Evolutionary conservation across 2,329 filamentous ascomycete genomes (phyloP).

Genomic region (Neurospora sp.): DNA sequence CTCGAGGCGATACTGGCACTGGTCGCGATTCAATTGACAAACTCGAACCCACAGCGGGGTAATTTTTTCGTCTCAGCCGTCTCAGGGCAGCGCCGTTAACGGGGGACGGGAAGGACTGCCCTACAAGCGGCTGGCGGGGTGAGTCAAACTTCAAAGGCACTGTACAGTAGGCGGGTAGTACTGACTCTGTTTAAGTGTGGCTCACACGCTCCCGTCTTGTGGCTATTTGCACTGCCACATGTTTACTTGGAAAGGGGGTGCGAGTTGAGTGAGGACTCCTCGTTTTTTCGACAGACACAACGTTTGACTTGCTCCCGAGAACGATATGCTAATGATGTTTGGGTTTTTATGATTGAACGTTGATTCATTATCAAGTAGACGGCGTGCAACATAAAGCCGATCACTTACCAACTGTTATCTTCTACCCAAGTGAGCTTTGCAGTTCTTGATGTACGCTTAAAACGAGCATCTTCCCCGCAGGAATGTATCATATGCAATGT

Average conservation of each 20-base stretch:
- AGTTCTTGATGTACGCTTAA: neutral
- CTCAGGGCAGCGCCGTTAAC: neutral
- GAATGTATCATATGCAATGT: neutral
- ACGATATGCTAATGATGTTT: neutral
- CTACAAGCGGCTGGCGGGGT: neutral
- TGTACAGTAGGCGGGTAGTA: neutral
- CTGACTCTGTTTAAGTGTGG: neutral
- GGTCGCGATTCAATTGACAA: slow-evolving; percentile 8
- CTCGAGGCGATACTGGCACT: neutral
- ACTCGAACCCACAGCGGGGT: slow-evolving; percentile 16
- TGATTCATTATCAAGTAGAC: neutral
- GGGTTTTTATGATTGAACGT: neutral
- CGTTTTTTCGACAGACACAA: neutral
- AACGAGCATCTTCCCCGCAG: neutral
- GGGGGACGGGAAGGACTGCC: neutral
- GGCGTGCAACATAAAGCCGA: neutral
- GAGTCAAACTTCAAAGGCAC: neutral
- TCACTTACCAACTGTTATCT: neutral
- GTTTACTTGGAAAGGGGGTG: neutral
- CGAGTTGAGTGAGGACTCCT: neutral
- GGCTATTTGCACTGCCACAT: neutral
- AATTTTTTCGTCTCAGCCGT: slow-evolving; percentile 8
- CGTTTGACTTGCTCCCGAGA: neutral
- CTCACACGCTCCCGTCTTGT: neutral
- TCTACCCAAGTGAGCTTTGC: neutral